phyloP scores from a whole-genome alignment of 495 filamentous ascomycete species.

The Penicillium crystallinum region DNA sequence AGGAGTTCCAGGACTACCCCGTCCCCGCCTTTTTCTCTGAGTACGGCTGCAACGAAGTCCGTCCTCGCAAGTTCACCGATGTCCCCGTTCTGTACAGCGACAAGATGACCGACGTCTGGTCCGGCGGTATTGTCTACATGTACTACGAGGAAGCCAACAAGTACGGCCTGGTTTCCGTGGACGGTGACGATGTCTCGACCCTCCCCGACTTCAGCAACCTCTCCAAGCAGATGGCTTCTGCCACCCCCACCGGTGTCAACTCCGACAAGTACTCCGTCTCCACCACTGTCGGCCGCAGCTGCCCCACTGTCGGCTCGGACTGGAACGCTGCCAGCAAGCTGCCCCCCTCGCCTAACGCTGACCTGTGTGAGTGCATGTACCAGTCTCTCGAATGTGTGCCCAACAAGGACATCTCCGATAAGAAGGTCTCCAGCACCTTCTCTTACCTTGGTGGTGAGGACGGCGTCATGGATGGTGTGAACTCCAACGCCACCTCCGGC shows the following conservation, averaged over 20 bases:
- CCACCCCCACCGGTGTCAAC: constrained; percentile 58
- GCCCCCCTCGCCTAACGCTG: constrained; percentile 76
- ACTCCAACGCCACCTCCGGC: constrained; percentile 60
- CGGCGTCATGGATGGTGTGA: constrained; percentile 65
- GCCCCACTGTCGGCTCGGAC: constrained; percentile 58
- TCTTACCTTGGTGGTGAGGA: constrained; percentile 60
- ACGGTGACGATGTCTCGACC: constrained; percentile 49
- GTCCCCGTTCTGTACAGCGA: constrained; percentile 72
- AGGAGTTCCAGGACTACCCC: constrained; percentile 81
- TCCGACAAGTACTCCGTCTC: constrained; percentile 60
- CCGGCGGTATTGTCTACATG: constrained; percentile 97
- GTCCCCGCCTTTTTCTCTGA: constrained; percentile 97
- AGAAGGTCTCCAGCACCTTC: constrained; percentile 61
- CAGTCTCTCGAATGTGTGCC: constrained; percentile 66
- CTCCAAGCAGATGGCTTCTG: constrained; percentile 63
- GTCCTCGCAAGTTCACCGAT: constrained; percentile 78
- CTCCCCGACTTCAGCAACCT: constrained; percentile 71
- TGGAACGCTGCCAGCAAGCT: constrained; percentile 71
- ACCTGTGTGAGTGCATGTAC: constrained; percentile 84
- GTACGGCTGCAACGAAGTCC: constrained; percentile 85
- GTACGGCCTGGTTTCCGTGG: constrained; percentile 75
- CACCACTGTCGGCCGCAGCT: constrained; percentile 63
- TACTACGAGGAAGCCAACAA: constrained; percentile 90
- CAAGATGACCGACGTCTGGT: constrained; percentile 82
- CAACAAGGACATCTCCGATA: constrained; percentile 42